phyloP scores from a whole-genome alignment of 768 basidiomycete genomes.

The Agrocybe pediades region DNA sequence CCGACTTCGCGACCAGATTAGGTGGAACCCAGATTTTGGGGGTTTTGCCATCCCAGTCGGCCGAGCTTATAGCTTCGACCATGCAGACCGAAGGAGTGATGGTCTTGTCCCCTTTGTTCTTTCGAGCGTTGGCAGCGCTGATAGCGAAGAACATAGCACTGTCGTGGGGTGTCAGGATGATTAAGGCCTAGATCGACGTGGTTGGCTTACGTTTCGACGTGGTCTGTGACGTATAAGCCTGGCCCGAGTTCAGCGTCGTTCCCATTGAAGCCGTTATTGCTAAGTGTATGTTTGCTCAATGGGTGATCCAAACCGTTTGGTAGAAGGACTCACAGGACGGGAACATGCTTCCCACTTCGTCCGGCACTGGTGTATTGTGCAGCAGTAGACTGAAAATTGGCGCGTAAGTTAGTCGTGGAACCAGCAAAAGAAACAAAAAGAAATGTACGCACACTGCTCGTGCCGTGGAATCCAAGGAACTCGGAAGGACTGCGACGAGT shows the following conservation, averaged over 20 bases:
- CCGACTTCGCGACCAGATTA: not conserved
- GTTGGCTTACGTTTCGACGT: too few species aligned
- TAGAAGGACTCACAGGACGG: too few species aligned
- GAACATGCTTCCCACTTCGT: not conserved
- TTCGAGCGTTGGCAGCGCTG: not conserved
- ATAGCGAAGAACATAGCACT: conserved; percentile 5
- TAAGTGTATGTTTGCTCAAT: too few species aligned
- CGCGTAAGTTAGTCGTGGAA: too few species aligned
- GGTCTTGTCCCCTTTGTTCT: not conserved
- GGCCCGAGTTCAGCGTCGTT: conserved; percentile 6
- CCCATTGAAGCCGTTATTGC: not conserved
- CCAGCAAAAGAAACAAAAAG: not conserved
- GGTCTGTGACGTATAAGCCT: conserved; percentile 5
- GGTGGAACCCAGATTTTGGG: not conserved
- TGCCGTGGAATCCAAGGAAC: conserved; percentile 8
- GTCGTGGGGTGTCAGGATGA: not conserved
- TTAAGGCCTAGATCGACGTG: conserved; percentile 1
- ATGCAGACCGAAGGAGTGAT: not conserved
- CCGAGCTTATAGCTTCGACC: not conserved
- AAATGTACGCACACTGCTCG: conserved; percentile 2
- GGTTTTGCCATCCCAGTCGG: not conserved
- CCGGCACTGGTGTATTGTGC: not conserved
- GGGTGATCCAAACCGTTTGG: too few species aligned
- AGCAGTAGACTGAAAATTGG: not conserved
- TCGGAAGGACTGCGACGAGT: not conserved